Evolutionary conservation across 225 moss, liverwort and hornwort genomes (phyloP), one percentile per base, ranked within the genome.

Genomic region (Bryoerythrophyllum caledonicum): DNA sequence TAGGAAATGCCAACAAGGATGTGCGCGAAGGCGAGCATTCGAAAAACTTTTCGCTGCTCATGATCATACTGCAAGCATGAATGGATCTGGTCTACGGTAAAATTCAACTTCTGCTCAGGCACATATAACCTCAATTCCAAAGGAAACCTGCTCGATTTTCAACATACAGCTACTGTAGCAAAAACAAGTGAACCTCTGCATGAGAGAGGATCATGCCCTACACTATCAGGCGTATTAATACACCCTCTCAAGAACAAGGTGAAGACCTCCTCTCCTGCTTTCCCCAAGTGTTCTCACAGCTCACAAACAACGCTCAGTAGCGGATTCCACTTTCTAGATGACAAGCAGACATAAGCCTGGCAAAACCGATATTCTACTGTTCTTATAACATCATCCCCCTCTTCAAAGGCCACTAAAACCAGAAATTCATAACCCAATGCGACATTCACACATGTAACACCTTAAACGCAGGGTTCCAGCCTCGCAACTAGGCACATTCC

Each of bases 391-490:
- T 35, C 48, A 56, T 48, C 49, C 70, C 37, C 10, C 34, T 17
- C 60, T 60, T 28, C 41, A 8, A 35, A 80, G 35, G 37, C 48
- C 63, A 26, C 63, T 19, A 4, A 5, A 59, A 27, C 26, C 37
- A 17, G 10, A 60, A 68, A 51, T 60, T 28, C 61, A 34, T 23
- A 28, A 61, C 14, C 44, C 21, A 71, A 73, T 23, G 61, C 34
- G 61, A 73, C 72, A 61, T 34, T 44, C 20, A 38, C 38, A 38
- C 38, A 8, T 34, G 6, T 34, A 32, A 32, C 67, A 54, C 61
- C 54, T 67, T 60, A 60, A 52, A 40, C 41, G 23, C 72, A 75
- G 70, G 46, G 35, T 63, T 63, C 27, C 48, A 38, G 37, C 20
- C 69, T 67, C 12, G 6, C 44, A 72, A 35, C 20, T 43, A 63